Percentiles rank a stretch among this genome's conserved stretches.
phyloP scores from a whole-genome alignment of 2,329 filamentous ascomycete genomes.

The Rhinocladiella similis region DNA sequence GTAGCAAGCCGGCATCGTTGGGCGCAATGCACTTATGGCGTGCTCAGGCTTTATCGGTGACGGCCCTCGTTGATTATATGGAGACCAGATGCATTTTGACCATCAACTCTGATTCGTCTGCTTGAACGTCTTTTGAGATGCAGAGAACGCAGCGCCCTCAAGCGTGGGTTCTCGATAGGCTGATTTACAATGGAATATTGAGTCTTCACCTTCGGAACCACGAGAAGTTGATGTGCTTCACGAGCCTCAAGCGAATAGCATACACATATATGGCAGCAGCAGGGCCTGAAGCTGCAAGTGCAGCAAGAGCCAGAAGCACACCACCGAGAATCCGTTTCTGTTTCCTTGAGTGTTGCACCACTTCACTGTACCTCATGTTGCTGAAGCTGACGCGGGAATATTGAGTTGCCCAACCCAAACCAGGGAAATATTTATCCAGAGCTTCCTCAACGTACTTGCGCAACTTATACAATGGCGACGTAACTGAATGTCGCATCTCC shows the following conservation, averaged over 20 bases:
- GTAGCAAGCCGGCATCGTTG: too few relatives aligned
- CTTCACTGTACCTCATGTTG: conserved; percentile 85
- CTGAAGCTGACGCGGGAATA: conserved; percentile 92
- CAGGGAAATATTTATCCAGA: conserved; percentile 72
- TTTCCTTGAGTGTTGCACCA: conserved; percentile 66
- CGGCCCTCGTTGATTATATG: too few relatives aligned
- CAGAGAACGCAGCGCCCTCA: too few relatives aligned
- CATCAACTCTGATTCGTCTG: too few relatives aligned
- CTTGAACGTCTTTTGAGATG: too few relatives aligned
- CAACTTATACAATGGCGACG: conserved; percentile 72
- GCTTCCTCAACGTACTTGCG: conserved; percentile 86
- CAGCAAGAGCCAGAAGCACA: conserved; percentile 3
- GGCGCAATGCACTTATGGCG: too few relatives aligned
- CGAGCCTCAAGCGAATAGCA: neutral
- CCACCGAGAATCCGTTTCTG: conserved; percentile 62
- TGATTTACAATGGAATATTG: too few relatives aligned
- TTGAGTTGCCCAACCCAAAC: conserved; percentile 84
- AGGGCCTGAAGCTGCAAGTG: conserved; percentile 5
- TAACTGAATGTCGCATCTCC: conserved; percentile 88
- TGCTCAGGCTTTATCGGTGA: too few relatives aligned
- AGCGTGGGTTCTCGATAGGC: too few relatives aligned
- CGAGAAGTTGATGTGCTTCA: conserved; percentile 2
- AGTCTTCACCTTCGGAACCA: conserved; percentile 1
- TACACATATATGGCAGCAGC: conserved; percentile 10
- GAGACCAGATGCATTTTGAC: too few relatives aligned